Evolutionary conservation across 108 stramenopile species (phyloP).

Genomic region (Cyclotella atomus): DNA sequence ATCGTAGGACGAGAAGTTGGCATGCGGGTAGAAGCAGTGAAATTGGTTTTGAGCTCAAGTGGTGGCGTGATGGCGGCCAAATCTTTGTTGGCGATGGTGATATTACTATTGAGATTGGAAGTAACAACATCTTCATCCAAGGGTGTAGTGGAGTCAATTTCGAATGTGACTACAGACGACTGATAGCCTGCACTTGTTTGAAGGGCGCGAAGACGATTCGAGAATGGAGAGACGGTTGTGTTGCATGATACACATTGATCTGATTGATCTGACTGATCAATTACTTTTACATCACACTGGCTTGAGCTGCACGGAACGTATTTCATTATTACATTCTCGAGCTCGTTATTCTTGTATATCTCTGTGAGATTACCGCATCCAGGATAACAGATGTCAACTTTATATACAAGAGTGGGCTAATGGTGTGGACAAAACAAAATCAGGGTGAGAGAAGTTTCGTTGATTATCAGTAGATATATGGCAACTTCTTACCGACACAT

Average conservation of each 20-base stretch:
- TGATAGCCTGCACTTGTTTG: background rate
- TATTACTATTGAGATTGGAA: constrained; percentile 3
- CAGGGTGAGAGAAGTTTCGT: too few relatives aligned
- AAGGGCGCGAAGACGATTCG: background rate
- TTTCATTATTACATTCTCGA: background rate
- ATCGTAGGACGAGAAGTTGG: too few relatives aligned
- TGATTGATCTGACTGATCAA: background rate
- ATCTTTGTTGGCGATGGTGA: background rate
- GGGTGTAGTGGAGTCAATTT: background rate
- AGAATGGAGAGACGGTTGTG: background rate
- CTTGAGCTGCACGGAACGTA: background rate
- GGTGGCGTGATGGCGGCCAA: too few relatives aligned
- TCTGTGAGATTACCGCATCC: background rate
- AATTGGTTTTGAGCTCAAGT: too few relatives aligned
- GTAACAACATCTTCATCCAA: background rate
- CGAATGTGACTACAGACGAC: background rate
- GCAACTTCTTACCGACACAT: too few relatives aligned
- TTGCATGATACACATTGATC: background rate
- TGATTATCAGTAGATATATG: too few relatives aligned
- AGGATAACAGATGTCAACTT: background rate
- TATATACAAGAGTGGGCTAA: background rate
- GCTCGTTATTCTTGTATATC: background rate
- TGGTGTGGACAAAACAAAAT: too few relatives aligned
- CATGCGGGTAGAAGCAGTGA: too few relatives aligned
- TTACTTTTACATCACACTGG: background rate